These are phyloP conservation scores for Benincasa hispida DNA, from an alignment of 306 rosid genomes.

Conservation along the genomic window DNA sequence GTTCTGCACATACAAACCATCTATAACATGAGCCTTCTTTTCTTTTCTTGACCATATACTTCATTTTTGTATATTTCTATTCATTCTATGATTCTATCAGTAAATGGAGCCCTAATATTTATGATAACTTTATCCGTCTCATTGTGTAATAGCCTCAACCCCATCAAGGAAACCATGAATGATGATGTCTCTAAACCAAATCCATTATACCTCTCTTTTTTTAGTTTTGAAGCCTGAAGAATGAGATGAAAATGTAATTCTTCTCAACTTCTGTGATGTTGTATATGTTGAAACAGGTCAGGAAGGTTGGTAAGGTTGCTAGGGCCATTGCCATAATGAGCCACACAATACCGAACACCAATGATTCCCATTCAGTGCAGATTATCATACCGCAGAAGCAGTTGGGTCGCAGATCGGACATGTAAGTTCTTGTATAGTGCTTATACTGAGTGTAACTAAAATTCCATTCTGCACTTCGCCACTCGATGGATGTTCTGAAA, in stretches of 20 bases:
- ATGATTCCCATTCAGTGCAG: constrained; percentile 80
- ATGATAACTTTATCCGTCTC: neutral
- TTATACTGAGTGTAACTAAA: neutral
- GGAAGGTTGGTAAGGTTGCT: constrained; percentile 94
- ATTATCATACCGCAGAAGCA: constrained; percentile 95
- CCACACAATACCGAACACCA: constrained; percentile 87
- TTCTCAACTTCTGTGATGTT: neutral
- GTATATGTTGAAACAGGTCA: constrained; percentile 46
- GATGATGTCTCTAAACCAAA: neutral
- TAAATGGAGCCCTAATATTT: neutral
- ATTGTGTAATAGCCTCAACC: neutral
- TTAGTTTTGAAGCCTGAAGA: neutral
- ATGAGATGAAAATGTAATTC: neutral
- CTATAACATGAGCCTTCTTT: neutral
- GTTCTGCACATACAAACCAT: neutral
- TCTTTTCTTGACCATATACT: neutral
- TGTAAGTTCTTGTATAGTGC: constrained; percentile 43
- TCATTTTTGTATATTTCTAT: neutral
- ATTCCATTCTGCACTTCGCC: neutral
- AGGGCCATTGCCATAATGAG: constrained; percentile 96
- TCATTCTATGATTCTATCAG: neutral
- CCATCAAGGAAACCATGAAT: neutral
- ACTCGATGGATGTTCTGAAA: neutral
- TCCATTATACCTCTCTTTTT: neutral
- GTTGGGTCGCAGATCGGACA: constrained; percentile 93